A percentile compares a stretch with the other conserved stretches of the same genome.
Evolutionary conservation across 116 monocot genomes (phyloP).

Genomic region (Thalassia testudinum): DNA sequence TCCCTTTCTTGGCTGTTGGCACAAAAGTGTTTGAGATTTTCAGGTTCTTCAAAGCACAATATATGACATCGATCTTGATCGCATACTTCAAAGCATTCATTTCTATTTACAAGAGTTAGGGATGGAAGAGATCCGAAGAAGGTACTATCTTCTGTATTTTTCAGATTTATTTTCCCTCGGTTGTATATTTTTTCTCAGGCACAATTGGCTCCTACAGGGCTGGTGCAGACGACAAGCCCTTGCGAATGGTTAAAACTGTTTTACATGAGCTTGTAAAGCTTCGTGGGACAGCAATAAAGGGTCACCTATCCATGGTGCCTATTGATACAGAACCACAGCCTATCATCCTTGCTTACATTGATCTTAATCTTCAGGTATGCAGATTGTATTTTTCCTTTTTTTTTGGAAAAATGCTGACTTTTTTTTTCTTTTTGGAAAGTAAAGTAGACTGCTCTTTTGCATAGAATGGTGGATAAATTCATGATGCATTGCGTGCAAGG

Average conservation of each 20-base stretch:
- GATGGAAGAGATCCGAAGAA: slow-evolving; percentile 96
- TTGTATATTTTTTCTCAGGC: too few species aligned
- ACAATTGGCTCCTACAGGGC: slow-evolving; percentile 24
- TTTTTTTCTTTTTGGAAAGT: background rate
- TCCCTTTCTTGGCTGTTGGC: background rate
- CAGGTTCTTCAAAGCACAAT: slow-evolving; percentile 93
- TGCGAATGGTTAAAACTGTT: slow-evolving; percentile 98
- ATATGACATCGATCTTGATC: slow-evolving; percentile 89
- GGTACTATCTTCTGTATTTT: slow-evolving; percentile 16
- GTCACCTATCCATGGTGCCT: slow-evolving; percentile 98
- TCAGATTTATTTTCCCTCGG: too few species aligned
- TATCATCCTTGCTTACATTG: slow-evolving; percentile 97
- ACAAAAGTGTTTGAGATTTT: background rate
- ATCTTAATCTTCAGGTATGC: slow-evolving; percentile 87
- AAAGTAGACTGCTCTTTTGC: background rate
- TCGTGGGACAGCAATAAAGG: slow-evolving; percentile 94
- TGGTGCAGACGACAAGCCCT: slow-evolving; percentile 95
- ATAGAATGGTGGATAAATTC: too few species aligned
- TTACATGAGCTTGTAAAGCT: slow-evolving; percentile 97
- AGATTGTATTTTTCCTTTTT: background rate
- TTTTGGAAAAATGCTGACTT: too few species aligned
- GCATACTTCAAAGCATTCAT: slow-evolving; percentile 93
- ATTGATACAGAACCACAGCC: slow-evolving; percentile 97
- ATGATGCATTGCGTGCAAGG: too few species aligned
- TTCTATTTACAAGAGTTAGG: slow-evolving; percentile 97